Percentiles rank a stretch among this genome's conserved stretches.
Conservation (phyloP, 139 green algal species). For the Coelastrella sp. region DNA sequence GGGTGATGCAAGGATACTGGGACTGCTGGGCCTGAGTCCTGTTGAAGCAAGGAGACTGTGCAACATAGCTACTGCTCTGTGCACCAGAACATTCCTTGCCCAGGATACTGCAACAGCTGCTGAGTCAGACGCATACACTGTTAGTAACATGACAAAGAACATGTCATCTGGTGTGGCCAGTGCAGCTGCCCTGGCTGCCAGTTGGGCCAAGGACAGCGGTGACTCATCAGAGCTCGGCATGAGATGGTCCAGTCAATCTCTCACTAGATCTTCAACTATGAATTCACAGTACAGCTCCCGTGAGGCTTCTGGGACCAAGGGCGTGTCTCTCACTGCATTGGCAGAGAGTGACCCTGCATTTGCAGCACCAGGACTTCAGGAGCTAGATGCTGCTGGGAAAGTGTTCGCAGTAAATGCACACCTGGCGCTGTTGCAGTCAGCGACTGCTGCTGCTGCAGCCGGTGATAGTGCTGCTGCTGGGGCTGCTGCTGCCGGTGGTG, state of each 20-base stretch:
- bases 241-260: background rate
- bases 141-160: too few species aligned
- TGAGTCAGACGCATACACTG: too few species aligned
- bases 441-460: constrained; percentile 12
- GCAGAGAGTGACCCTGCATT: constrained; percentile 8
- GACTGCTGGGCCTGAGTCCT: background rate
- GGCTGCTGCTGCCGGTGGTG: constrained; percentile 30
- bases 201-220: background rate
- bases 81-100: constrained; percentile 29
- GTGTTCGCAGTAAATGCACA: constrained; percentile 28
- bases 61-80: constrained; percentile 28
- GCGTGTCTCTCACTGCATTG: background rate
- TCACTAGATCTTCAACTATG: background rate
- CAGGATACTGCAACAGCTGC: background rate
- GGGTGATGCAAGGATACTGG: constrained; percentile 3
- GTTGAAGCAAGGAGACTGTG: constrained; percentile 17
- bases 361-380: background rate
- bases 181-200: constrained; percentile 29
- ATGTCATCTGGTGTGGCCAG: background rate
- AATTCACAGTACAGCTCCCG: background rate
- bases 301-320: background rate
- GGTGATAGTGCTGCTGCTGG: background rate
- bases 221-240: background rate
- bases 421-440: constrained; percentile 17
- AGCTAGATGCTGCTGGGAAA: constrained; percentile 39